Base-by-base conservation (phyloP, 2,329 filamentous ascomycete species). In the Beauveria asiatica region DNA sequence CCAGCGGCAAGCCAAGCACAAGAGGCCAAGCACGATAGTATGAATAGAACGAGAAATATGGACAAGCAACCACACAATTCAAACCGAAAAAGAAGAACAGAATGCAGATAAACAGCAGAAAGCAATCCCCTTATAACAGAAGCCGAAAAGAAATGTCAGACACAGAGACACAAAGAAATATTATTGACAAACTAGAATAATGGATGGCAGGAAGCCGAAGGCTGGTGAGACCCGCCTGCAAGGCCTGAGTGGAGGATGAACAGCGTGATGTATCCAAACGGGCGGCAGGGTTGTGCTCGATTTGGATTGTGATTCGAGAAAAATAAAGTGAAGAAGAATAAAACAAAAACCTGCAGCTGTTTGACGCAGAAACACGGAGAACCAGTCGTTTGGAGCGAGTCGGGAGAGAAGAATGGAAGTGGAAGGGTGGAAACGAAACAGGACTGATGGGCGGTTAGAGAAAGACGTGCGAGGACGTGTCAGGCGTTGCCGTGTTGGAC, bases 151-250 rank as follows among this genome's bases (percentile, higher is more conserved):
- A 25, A 21, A 3, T 37, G 11, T 16, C 33, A 57, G 41, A 46
- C 41, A n/a, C 23, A 57, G 50, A 16, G 19, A 42, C 11, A 56
- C 33, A 52, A 48, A 53, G 37, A 57, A 53, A 53, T n/a, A 25
- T n/a, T 41, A n/a, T 44, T 11, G 33, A 58, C 49, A 19, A 54
- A 54, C 55, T 48, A 50, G 30, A 58, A 61, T 52, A 61, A 57
- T n/a, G 25, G 52, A 56, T 57, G 46, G 52, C 51, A 49, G 50
- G 53, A 50, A 51, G 25, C 6, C 45, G 39, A 56, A 56, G 59
- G 52, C 53, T 61, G 53, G 57, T 53, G 59, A 56, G 59, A 61
- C 59, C 59, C 59, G 59, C 59, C 45, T 49, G 49, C 30, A 51
- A 51, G 44, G 59, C 45, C 46, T 60, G 59, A 46, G 44, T 51